These are phyloP conservation scores for Mytilinidion resinicola DNA, from an alignment of 495 filamentous ascomycete species.

Conservation along the genomic window DNA sequence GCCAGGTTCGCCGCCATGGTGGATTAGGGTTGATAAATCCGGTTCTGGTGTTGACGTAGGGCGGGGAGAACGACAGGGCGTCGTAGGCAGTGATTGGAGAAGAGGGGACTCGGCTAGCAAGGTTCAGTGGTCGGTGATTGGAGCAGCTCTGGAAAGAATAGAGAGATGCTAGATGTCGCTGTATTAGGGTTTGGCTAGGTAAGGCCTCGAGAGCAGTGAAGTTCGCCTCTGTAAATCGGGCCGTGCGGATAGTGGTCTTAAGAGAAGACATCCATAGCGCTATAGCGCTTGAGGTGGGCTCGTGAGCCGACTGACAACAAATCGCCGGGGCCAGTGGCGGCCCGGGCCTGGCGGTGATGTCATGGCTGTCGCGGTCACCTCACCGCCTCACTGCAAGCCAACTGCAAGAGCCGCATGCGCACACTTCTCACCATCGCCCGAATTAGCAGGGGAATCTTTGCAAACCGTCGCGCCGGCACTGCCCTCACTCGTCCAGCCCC, in stretches of 20 bases:
- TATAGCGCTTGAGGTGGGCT: neutral
- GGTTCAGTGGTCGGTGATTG: neutral
- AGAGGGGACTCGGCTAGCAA: neutral
- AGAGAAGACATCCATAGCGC: neutral
- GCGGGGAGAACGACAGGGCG: neutral
- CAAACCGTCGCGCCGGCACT: neutral
- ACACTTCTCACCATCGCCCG: neutral
- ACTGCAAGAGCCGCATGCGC: neutral
- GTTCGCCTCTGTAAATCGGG: neutral
- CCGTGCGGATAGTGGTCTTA: neutral
- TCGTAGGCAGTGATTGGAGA: conserved; percentile 20
- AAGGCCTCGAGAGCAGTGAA: neutral
- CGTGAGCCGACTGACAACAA: neutral
- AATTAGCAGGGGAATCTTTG: neutral
- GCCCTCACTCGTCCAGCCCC: neutral
- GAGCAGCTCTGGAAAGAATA: neutral
- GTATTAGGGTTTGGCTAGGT: neutral
- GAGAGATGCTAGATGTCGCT: neutral
- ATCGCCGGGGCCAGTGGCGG: neutral
- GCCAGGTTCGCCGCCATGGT: conserved; percentile 22
- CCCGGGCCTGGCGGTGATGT: neutral
- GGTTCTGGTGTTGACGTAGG: conserved; percentile 15
- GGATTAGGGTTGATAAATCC: conserved; percentile 18
- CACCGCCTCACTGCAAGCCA: neutral
- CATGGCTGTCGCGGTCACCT: neutral